A percentile compares a stretch with the other conserved stretches of the same genome.
phyloP scores from a whole-genome alignment of 1,284 basidiomycete species.

The Malassezia globosa region DNA sequence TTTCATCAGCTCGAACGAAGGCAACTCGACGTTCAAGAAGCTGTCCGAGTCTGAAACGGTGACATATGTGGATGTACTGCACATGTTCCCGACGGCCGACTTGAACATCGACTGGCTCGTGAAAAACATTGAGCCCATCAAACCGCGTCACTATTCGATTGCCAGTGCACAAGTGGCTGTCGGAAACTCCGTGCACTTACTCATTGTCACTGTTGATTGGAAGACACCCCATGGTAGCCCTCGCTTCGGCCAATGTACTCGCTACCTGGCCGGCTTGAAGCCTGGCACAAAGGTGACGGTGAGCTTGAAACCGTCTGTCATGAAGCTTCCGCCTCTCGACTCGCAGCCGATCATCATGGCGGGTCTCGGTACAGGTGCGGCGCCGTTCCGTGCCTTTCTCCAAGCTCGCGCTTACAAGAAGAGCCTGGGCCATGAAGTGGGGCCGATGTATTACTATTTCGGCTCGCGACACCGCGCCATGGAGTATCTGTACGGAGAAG shows the following conservation, averaged over 20 bases:
- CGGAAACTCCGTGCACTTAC: slow-evolving; percentile 80
- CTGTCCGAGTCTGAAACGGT: slow-evolving; percentile 87
- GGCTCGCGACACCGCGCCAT: slow-evolving; percentile 86
- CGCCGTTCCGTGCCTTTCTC: slow-evolving; percentile 95
- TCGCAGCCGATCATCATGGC: slow-evolving; percentile 94
- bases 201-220: slow-evolving; percentile 97
- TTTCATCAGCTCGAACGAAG: slow-evolving; percentile 89
- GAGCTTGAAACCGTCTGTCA: slow-evolving; percentile 94
- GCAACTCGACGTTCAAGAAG: slow-evolving; percentile 84
- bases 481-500: slow-evolving; percentile 93
- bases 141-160: slow-evolving; percentile 96
- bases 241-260: slow-evolving; percentile 88
- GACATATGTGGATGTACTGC: slow-evolving; percentile 78
- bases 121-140: slow-evolving; percentile 64
- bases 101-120: slow-evolving; percentile 67
- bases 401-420: slow-evolving; percentile 80
- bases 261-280: slow-evolving; percentile 74
- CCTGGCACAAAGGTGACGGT: slow-evolving; percentile 88
- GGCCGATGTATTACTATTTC: slow-evolving; percentile 93
- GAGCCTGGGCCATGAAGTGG: slow-evolving; percentile 65
- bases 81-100: slow-evolving; percentile 66
- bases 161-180: slow-evolving; percentile 88
- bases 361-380: slow-evolving; percentile 91
- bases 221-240: slow-evolving; percentile 63
- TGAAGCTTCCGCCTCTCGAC: slow-evolving; percentile 85